Evolutionary conservation across 345 rosid species (phyloP), one percentile per base, ranked within the genome.

Genomic region (Citropsis articulata): DNA sequence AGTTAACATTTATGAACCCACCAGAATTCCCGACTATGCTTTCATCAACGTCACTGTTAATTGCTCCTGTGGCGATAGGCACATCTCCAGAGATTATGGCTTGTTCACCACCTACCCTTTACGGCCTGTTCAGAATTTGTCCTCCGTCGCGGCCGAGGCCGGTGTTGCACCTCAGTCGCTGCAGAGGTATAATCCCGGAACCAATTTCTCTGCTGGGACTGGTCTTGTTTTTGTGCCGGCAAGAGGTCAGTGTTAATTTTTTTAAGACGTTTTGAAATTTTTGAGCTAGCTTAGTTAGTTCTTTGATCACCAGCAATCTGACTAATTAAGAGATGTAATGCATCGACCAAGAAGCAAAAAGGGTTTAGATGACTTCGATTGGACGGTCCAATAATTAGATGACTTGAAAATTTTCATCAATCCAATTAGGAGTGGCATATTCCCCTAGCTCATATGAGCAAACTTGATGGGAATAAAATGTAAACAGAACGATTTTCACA

Each of bases 171-270:
- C 69, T 12, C 78, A 50, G 73, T 63, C 86, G 80, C 55, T 89
- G 25, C 75, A 61, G 71, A 72, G 60, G 73, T 89, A 80, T 76
- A 89, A 89, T 50, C 80, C 78, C 19, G 81, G 78, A 22, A n/a
- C 65, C 8, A 30, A 87, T 78, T 88, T 89, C 33, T 71, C 72
- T 13, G 80, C 75, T 1, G 91, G 86, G 48, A 69, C 24, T 38
- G 91, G 89, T 27, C 81, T 89, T 13, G 83, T 85, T 63, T 86
- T 72, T 57, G 71, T 89, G 81, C 91, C 89, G 83, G 89, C 86
- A 0, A 86, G 63, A 86, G 92, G 91, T 89, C 25, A 67, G 81
- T 78, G 9, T 31, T 24, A 1, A 3, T 40, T n/a, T n/a, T 30
- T 33, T 19, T 33, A 7, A 2, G 50, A 45, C 1, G 18, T 45